A percentile compares a stretch with the other conserved stretches of the same genome.
Evolutionary conservation across 1,284 basidiomycete genomes (phyloP).

Genomic region (Tilletia setariae): DNA sequence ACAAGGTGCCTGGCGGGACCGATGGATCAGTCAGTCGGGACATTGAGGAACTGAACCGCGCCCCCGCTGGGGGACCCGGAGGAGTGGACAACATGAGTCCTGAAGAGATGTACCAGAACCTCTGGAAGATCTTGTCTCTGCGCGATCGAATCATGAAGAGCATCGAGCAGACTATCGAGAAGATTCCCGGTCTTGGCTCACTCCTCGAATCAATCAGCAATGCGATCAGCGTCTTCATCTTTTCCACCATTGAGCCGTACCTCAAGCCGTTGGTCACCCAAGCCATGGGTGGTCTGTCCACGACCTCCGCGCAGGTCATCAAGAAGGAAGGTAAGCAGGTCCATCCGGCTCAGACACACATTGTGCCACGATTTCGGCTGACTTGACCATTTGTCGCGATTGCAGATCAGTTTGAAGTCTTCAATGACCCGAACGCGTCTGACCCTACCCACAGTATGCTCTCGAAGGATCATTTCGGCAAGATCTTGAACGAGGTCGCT

Average conservation of each 20-base stretch:
- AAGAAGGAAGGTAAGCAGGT: conserved; percentile 33
- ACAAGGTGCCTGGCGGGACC: conserved; percentile 57
- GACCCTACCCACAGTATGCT: conserved; percentile 53
- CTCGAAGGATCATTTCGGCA: conserved; percentile 54
- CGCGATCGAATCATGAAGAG: conserved; percentile 76
- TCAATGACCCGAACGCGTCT: conserved; percentile 46
- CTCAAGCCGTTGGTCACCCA: conserved; percentile 52
- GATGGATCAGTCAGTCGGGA: conserved; percentile 32
- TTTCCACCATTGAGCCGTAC: conserved; percentile 55
- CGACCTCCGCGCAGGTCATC: conserved; percentile 51
- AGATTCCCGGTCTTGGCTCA: conserved; percentile 62
- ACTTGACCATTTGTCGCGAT: conserved; percentile 22
- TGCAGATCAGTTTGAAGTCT: conserved; percentile 55
- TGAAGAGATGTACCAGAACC: conserved; percentile 72
- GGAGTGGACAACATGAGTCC: conserved; percentile 70
- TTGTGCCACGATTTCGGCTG: conserved; percentile 20
- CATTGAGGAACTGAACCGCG: conserved; percentile 38
- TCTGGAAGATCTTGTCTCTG: conserved; percentile 84
- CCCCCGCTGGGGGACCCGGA: conserved; percentile 58
- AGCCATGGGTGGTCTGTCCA: conserved; percentile 50
- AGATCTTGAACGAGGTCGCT: conserved; percentile 54
- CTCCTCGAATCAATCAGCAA: conserved; percentile 80
- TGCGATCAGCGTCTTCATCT: conserved; percentile 54
- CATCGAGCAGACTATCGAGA: conserved; percentile 74
- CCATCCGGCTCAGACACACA: neutral